Evolutionary conservation across 108 stramenopile species (phyloP).

Genomic region (Fragilariopsis cylindrus): DNA sequence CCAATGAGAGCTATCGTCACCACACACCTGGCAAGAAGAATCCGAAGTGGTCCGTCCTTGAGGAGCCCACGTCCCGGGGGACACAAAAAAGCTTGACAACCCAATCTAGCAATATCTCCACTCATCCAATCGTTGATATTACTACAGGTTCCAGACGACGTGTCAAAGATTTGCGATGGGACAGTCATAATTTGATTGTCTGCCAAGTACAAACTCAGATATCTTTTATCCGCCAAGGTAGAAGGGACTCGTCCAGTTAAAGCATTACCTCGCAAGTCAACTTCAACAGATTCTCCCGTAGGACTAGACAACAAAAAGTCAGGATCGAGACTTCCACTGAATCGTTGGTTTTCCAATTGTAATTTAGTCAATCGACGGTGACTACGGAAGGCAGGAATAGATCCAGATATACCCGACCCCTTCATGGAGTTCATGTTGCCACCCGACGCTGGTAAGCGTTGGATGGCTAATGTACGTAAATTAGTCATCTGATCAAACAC

Average conservation of each 20-base stretch:
- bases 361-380: conserved; percentile 30
- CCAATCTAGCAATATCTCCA: conserved; percentile 54
- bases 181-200: conserved; percentile 46
- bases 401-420: conserved; percentile 39
- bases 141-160: conserved; percentile 15
- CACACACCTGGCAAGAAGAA: conserved; percentile 8
- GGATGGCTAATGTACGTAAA: conserved; percentile 24
- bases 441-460: conserved; percentile 8
- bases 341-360: conserved; percentile 35
- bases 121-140: conserved; percentile 48
- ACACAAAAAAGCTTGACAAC: conserved; percentile 79
- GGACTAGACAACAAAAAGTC: conserved; percentile 33
- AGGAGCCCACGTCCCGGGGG: conserved; percentile 61
- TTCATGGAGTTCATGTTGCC: conserved; percentile 15
- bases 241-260: conserved; percentile 39
- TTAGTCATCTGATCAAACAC: conserved; percentile 28
- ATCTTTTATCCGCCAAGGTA: conserved; percentile 23
- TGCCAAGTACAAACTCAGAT: conserved; percentile 37
- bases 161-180: conserved; percentile 28
- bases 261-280: conserved; percentile 43
- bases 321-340: conserved; percentile 38
- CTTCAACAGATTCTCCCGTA: conserved; percentile 20
- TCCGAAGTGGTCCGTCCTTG: conserved; percentile 34
- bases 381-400: conserved; percentile 34
- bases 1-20: not conserved